A percentile compares a stretch with the other conserved stretches of the same genome.
Evolutionary conservation across 2,329 filamentous ascomycete species (phyloP).

Genomic region (Zelopaecilomyces penicillatus): DNA sequence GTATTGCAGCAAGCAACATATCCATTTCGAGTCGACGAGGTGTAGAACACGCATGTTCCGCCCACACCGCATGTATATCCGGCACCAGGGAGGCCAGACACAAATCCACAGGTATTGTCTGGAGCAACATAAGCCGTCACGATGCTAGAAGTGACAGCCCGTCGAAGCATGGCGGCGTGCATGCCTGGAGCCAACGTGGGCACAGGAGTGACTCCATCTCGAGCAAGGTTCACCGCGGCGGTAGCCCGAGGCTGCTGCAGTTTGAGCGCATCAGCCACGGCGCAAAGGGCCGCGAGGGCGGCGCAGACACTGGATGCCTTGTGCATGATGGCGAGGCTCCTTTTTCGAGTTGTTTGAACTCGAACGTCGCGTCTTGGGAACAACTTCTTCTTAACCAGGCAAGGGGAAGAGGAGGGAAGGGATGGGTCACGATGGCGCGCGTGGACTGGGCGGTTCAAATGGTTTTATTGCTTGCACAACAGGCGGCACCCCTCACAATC

Average conservation of each 20-base stretch:
- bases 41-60: constrained; percentile 33
- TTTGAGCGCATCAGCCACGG: constrained; percentile 23
- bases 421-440: too few relatives aligned
- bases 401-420: too few relatives aligned
- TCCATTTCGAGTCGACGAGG: constrained; percentile 23
- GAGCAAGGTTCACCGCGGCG: constrained; percentile 20
- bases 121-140: constrained; percentile 34
- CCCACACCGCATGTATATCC: constrained; percentile 30
- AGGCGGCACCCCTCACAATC: too few relatives aligned
- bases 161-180: constrained; percentile 20
- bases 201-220: constrained; percentile 28
- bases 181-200: constrained; percentile 33
- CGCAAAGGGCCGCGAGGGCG: constrained; percentile 19
- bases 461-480: constrained; percentile 7
- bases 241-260: constrained; percentile 26
- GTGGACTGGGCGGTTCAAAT: background rate
- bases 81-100: constrained; percentile 31
- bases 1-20: constrained; percentile 34
- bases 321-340: constrained; percentile 11
- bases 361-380: background rate
- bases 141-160: constrained; percentile 6
- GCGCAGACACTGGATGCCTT: constrained; percentile 13
- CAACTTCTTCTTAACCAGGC: background rate
- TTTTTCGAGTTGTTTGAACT: background rate
- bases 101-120: constrained; percentile 43